Evolutionary conservation across 371 early-diverging fungal species (phyloP).

Genomic region (Syncephalastrum monosporum): DNA sequence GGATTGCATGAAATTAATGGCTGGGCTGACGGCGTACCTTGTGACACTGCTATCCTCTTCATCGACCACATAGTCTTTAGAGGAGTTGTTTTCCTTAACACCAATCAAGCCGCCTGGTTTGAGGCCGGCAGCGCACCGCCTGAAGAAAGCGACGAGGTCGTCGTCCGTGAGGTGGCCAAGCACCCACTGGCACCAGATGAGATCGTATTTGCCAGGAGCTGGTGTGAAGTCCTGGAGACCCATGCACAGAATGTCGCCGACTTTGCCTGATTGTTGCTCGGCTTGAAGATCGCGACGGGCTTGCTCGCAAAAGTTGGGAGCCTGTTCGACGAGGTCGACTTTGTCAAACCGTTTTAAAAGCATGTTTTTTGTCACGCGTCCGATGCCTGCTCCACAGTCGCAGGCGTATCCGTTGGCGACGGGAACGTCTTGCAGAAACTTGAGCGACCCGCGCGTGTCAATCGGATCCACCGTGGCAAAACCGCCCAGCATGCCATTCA

Average conservation of each 20-base stretch:
- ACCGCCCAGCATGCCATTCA: conserved; percentile 91
- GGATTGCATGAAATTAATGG: too few relatives aligned
- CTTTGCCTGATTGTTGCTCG: conserved; percentile 52
- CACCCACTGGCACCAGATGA: conserved; percentile 98
- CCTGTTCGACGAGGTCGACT: conserved; percentile 92
- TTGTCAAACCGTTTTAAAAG: conserved; percentile 70
- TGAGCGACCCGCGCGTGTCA: conserved; percentile 70
- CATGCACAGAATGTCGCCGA: conserved; percentile 61
- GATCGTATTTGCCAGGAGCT: conserved; percentile 72
- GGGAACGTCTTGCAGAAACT: conserved; percentile 62
- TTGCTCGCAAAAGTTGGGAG: conserved; percentile 69
- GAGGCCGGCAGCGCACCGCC: conserved; percentile 75
- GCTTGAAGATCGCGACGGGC: conserved; percentile 63
- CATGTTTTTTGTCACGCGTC: conserved; percentile 88
- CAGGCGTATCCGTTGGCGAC: conserved; percentile 43
- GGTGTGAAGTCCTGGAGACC: conserved; percentile 88
- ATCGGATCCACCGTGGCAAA: conserved; percentile 71
- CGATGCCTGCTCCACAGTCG: conserved; percentile 96
- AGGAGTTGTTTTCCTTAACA: conserved; percentile 88
- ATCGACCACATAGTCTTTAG: conserved; percentile 68
- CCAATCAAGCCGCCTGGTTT: conserved; percentile 78
- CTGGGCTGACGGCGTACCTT: conserved; percentile 24
- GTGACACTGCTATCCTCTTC: conserved; percentile 89
- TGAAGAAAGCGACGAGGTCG: conserved; percentile 82
- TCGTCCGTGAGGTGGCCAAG: conserved; percentile 82